Conservation (phyloP, 2,329 filamentous ascomycete species). For the Monosporascus sp. region DNA sequence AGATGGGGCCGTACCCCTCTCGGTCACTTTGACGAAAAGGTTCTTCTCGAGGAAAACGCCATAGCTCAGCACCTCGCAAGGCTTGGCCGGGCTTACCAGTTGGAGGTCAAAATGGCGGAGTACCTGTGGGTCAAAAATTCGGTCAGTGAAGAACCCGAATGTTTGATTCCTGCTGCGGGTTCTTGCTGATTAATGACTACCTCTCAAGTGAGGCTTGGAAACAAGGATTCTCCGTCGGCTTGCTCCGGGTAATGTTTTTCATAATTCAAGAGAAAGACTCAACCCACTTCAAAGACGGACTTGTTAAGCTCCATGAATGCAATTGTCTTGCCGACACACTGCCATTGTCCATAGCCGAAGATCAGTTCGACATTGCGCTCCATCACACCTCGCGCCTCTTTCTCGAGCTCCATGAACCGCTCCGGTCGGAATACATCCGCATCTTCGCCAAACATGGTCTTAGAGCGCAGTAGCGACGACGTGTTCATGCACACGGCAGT, state of each 20-base stretch:
- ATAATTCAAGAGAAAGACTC: too few species aligned
- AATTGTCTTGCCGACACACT: not conserved
- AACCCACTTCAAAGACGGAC: not conserved
- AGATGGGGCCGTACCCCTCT: too few species aligned
- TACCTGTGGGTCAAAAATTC: not conserved
- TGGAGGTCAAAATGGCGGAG: conserved; percentile 2
- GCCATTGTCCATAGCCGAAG: conserved; percentile 1
- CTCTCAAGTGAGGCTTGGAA: too few species aligned
- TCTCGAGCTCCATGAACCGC: not conserved
- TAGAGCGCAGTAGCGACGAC: not conserved
- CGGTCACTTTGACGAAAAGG: not conserved
- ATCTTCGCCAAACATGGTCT: not conserved
- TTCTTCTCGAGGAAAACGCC: conserved; percentile 1
- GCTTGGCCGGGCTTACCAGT: not conserved
- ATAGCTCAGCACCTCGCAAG: not conserved
- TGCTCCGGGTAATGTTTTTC: too few species aligned
- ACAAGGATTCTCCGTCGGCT: too few species aligned
- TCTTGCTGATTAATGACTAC: too few species aligned
- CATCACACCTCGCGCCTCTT: not conserved
- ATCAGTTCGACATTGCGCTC: not conserved
- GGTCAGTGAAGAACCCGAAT: too few species aligned
- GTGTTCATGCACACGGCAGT: conserved; percentile 1
- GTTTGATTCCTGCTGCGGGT: too few species aligned
- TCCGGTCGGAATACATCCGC: not conserved
- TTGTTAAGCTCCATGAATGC: conserved; percentile 1